Evolutionary conservation across 495 filamentous ascomycete species (phyloP), one percentile per base, ranked within the genome.

Genomic region (Penicillium silybi): DNA sequence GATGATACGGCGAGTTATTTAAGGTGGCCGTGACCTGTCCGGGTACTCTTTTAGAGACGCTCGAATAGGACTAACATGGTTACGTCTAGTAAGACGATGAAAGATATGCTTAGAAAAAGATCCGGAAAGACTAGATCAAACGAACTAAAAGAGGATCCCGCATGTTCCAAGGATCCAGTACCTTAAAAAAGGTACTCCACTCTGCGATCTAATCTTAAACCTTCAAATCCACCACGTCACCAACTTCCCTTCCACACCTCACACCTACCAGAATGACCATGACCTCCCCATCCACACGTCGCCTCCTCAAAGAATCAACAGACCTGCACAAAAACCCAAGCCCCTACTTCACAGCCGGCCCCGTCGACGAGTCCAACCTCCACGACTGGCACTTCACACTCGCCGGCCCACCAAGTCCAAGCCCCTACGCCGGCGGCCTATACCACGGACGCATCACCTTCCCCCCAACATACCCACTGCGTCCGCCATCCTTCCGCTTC

Each of bases 331-430:
- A 73, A 59, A 76, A 85, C 46, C 87, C 91, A 5, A 89, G 88
- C 3, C 76, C 89, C 19, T 88, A 92, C 71, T 90, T 89, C 71
- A 81, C 85, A 61, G 93, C 93, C 40, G 64, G 79, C 3, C 93
- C 93, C 2, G 80, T 90, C 57, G 63, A 59, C 54, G 89, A 96
- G 61, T 71, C 80, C 41, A 89, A 96, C 73, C 87, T 98, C 53
- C 95, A 96, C 76, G 92, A 97, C 75, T 98, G 93, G 93, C 93
- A 98, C 80, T 98, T 98, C 80, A 98, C 93, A 0, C 73, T 98
- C n/a, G 82, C 84, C 43, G 93, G 93, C 1, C 93, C 93, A 0
- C 93, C 93, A 0, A 74, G 79, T 9, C 87, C 88, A 18, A 80
- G 83, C n/a, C 79, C 87, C 26, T 98, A 92, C 77, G 77, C 82